Evolutionary conservation across 129 eudicot species (phyloP), one percentile per base, ranked within the genome.

Genomic region (Arctium minus): DNA sequence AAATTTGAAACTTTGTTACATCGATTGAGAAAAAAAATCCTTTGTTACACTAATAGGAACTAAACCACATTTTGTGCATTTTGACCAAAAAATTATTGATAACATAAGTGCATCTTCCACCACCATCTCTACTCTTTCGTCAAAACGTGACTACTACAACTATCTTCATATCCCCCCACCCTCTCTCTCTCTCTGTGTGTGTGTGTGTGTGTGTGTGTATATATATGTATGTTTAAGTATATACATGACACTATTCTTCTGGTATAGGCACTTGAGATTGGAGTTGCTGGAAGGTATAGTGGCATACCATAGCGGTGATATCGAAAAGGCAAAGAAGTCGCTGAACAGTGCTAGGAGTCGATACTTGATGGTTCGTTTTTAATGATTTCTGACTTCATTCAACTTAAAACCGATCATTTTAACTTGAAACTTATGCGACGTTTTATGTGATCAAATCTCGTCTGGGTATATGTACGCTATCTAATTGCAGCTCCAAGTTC

Each of bases 231-330:
- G 10, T 76, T 13, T 79, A 29, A 22, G 5, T 13, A 1, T 29
- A 3, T 44, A 62, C 27, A 18, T 73, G 80, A 84, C 53, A 46
- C 83, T 73, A 46, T 15, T 37, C 79, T 76, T 84, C 39, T 64
- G 69, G 80, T 84, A 46, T 71, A 95, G 99, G 81, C 91, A 92
- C 85, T 73, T 93, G 87, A 89, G 97, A 81, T 83, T 95, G 91
- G 97, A 95, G 67, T 86, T 95, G 38, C 75, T 95, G 79, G 99
- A 95, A 91, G 99, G 97, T 78, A 91, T 95, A 36, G 97, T 88
- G 69, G 97, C 99, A 53, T 95, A 91, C 87, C 94, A 95, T 74
- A 80, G 87, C 73, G 94, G 94, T 79, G 91, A 86, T 44, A 69
- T 91, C 33, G 94, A 88, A 75, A 95, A 95, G 81, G 87, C 97